phyloP scores from a whole-genome alignment of 208 protist species.

The Wallacemonas sp. region DNA sequence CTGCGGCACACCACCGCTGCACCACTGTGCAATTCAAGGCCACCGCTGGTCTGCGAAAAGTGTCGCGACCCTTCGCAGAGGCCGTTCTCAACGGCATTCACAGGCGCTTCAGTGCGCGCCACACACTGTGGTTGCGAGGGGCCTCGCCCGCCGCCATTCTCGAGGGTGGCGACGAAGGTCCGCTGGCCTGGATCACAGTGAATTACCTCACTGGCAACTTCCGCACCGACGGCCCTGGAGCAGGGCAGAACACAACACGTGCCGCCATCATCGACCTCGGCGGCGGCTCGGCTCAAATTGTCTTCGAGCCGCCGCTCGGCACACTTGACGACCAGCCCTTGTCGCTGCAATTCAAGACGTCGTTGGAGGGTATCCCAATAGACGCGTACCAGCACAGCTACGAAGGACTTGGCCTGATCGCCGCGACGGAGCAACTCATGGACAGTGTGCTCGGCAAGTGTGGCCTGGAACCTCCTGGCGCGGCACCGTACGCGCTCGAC shows the following conservation, averaged over 20 bases:
- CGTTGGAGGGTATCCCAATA: constrained; percentile 28
- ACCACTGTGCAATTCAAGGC: constrained; percentile 69
- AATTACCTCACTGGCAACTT: constrained; percentile 74
- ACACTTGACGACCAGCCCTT: constrained; percentile 16
- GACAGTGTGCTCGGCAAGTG: constrained; percentile 25
- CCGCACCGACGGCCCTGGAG: neutral
- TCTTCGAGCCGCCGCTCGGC: constrained; percentile 44
- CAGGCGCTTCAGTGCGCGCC: constrained; percentile 17
- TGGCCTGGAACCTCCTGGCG: neutral
- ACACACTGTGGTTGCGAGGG: constrained; percentile 50
- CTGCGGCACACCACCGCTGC: constrained; percentile 37
- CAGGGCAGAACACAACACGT: neutral
- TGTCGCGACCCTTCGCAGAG: constrained; percentile 31
- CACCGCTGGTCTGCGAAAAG: constrained; percentile 66
- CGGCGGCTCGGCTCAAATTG: constrained; percentile 80
- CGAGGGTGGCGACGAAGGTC: constrained; percentile 78
- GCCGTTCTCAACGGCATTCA: constrained; percentile 41
- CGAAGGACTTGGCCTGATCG: constrained; percentile 74
- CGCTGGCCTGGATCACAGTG: constrained; percentile 81
- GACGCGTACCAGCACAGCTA: constrained; percentile 83
- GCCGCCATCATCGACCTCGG: constrained; percentile 61
- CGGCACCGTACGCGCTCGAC: neutral
- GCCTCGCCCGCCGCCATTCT: constrained; percentile 65
- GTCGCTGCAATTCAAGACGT: constrained; percentile 23
- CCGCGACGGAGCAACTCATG: constrained; percentile 45